Percentiles rank a stretch among this genome's conserved stretches.
phyloP scores from a whole-genome alignment of 2,329 filamentous ascomycete genomes.

The Berkeleyomyces basicola region DNA sequence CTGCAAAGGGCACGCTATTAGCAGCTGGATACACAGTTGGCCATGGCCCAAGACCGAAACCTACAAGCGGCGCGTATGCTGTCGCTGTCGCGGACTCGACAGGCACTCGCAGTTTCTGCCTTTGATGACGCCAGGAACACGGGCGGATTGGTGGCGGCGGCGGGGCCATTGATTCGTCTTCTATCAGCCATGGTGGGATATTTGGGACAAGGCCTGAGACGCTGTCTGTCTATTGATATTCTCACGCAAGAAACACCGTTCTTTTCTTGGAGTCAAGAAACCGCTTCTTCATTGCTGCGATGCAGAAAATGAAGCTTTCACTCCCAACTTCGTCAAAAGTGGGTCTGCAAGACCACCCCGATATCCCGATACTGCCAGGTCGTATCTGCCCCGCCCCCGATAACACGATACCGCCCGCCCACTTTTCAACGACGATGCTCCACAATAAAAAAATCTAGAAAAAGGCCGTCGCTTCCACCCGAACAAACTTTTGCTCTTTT shows the following conservation, averaged over 20 bases:
- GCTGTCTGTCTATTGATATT: too few relatives aligned
- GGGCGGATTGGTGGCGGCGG: constrained; percentile 58
- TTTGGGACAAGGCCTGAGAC: too few relatives aligned
- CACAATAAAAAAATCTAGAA: constrained; percentile 9
- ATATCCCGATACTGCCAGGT: neutral
- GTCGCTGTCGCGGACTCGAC: constrained; percentile 44
- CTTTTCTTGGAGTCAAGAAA: too few relatives aligned
- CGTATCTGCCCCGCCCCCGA: neutral
- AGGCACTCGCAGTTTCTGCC: constrained; percentile 17
- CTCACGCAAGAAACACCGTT: too few relatives aligned
- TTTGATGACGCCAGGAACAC: constrained; percentile 42
- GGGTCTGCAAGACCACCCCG: neutral
- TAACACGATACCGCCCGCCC: neutral
- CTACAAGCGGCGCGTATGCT: constrained; percentile 75
- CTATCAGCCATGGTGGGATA: constrained; percentile 52
- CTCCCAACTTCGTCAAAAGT: neutral
- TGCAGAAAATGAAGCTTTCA: neutral
- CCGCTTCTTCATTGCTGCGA: neutral
- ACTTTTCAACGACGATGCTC: constrained; percentile 5
- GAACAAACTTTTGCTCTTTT: neutral
- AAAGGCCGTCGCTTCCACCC: constrained; percentile 1
- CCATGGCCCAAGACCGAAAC: constrained; percentile 18
- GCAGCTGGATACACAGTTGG: neutral
- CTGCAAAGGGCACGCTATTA: constrained; percentile 27
- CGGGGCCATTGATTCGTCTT: constrained; percentile 77